A percentile compares a stretch with the other conserved stretches of the same genome.
These are phyloP conservation scores for Magnusiomyces tetraspermus DNA, from an alignment of 1,139 yeast genomes.

Conservation along the genomic window DNA sequence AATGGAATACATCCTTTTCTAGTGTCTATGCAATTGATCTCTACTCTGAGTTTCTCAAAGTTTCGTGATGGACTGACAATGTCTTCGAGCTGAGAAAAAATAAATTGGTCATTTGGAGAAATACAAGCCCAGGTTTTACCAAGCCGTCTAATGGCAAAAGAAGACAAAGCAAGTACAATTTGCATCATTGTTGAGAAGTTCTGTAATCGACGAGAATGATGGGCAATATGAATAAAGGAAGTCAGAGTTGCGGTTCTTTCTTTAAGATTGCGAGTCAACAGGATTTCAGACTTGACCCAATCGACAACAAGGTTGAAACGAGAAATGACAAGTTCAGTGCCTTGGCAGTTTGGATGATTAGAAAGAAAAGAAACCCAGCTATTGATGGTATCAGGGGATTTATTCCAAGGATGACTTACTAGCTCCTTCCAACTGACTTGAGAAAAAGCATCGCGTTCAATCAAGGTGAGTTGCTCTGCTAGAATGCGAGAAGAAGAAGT, in stretches of 20 bases:
- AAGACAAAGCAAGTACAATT: conserved; percentile 71
- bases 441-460: conserved; percentile 72
- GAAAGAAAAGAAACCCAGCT: conserved; percentile 79
- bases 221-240: conserved; percentile 78
- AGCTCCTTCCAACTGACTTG: conserved; percentile 92
- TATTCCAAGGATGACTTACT: conserved; percentile 64
- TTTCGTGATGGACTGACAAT: conserved; percentile 53
- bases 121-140: conserved; percentile 68
- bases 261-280: conserved; percentile 50
- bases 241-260: conserved; percentile 62
- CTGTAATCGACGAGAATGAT: conserved; percentile 51
- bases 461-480: conserved; percentile 73
- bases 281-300: conserved; percentile 85
- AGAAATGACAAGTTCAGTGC: conserved; percentile 76
- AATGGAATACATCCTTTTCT: conserved; percentile 77
- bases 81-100: conserved; percentile 38
- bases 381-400: conserved; percentile 55
- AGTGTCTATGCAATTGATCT: conserved; percentile 54
- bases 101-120: conserved; percentile 36
- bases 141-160: conserved; percentile 50
- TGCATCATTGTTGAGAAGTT: conserved; percentile 85
- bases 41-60: conserved; percentile 54
- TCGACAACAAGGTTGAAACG: conserved; percentile 78
- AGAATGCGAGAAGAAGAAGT: conserved; percentile 56
- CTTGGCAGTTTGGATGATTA: conserved; percentile 44